Conservation (phyloP, 768 basidiomycete species). For the Naganishia onofrii region DNA sequence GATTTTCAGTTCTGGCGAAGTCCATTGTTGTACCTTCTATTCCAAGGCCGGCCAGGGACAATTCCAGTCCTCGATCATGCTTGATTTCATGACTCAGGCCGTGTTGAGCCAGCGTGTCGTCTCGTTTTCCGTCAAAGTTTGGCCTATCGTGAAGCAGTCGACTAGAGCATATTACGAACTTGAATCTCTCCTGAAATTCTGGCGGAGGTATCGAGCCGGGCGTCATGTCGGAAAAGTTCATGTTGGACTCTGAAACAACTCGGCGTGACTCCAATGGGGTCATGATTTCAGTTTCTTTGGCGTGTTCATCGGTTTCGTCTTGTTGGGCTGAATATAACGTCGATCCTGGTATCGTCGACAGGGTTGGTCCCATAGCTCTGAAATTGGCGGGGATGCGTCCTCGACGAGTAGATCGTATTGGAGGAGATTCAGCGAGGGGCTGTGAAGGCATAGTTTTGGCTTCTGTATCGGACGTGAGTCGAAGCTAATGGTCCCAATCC, state of each 20-base stretch:
- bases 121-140: slow-evolving; percentile 16
- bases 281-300: background rate
- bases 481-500: background rate
- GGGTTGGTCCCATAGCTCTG: background rate
- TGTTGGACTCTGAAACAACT: slow-evolving; percentile 3
- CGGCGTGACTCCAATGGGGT: slow-evolving; percentile 11
- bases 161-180: slow-evolving; percentile 45
- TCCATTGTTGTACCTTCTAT: background rate
- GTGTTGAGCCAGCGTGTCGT: background rate
- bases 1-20: background rate
- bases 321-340: background rate
- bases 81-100: background rate
- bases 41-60: background rate
- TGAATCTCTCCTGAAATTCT: slow-evolving; percentile 46
- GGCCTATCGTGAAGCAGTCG: slow-evolving; percentile 42
- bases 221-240: background rate
- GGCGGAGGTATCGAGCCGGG: slow-evolving; percentile 21
- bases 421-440: background rate
- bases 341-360: background rate
- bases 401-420: background rate
- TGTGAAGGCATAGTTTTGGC: background rate
- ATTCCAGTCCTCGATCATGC: background rate
- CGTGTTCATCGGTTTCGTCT: background rate
- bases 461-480: background rate
- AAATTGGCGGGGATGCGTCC: background rate